Evolutionary conservation across 768 basidiomycete species (phyloP).

Genomic region (Lentinula boryana): DNA sequence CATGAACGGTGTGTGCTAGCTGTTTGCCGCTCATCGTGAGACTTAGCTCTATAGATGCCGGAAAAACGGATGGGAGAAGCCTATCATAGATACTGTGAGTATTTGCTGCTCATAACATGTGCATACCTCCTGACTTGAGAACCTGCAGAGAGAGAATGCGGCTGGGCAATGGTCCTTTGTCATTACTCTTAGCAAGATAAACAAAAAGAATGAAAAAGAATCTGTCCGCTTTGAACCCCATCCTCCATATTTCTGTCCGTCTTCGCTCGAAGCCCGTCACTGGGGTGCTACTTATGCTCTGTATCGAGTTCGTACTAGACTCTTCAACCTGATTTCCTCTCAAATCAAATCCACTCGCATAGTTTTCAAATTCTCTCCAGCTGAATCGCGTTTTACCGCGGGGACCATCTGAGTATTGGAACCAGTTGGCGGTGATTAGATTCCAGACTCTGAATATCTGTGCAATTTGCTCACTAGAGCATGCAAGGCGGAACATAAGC

Average conservation of each 20-base stretch:
- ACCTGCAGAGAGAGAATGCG: constrained; percentile 35
- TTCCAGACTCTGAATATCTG: neutral
- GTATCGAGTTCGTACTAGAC: constrained; percentile 62
- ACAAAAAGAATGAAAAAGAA: constrained; percentile 69
- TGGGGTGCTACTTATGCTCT: constrained; percentile 88
- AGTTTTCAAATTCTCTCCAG: constrained; percentile 75
- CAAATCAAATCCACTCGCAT: constrained; percentile 16
- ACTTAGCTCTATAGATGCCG: constrained; percentile 52
- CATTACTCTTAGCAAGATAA: constrained; percentile 59
- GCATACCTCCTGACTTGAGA: constrained; percentile 6
- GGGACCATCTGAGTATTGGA: constrained; percentile 86
- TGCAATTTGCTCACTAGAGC: neutral
- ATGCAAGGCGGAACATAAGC: constrained; percentile 51
- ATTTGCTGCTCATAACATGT: constrained; percentile 11
- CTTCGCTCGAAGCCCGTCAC: constrained; percentile 81
- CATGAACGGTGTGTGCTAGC: constrained; percentile 56
- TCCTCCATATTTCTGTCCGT: constrained; percentile 59
- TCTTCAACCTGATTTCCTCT: constrained; percentile 8
- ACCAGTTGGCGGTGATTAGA: constrained; percentile 40
- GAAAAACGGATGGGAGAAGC: constrained; percentile 86
- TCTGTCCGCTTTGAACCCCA: constrained; percentile 68
- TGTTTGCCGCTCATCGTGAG: neutral
- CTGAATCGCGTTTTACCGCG: constrained; percentile 75
- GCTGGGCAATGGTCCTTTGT: constrained; percentile 53
- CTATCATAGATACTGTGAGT: constrained; percentile 68